These are phyloP conservation scores for Aspergillus flavus DNA, from an alignment of 2,329 filamentous ascomycete species.

Conservation along the genomic window DNA sequence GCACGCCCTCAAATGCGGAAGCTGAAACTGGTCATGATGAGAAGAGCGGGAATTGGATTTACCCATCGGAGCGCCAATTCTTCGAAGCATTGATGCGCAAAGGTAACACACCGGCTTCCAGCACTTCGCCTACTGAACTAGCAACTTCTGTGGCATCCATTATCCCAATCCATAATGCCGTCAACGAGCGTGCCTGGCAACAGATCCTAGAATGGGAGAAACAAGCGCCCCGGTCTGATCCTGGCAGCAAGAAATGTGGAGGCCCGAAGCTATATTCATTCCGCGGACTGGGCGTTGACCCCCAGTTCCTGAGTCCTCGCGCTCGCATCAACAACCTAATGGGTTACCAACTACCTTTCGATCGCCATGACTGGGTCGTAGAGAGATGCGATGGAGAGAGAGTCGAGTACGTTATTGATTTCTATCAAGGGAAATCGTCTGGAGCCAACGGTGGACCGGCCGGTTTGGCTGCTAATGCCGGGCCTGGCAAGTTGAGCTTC, in stretches of 20 bases:
- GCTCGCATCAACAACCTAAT: slow-evolving; percentile 80
- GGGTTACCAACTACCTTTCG: slow-evolving; percentile 91
- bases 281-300: slow-evolving; percentile 61
- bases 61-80: slow-evolving; percentile 96
- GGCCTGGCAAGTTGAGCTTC: slow-evolving; percentile 57
- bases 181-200: slow-evolving; percentile 94
- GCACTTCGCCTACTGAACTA: slow-evolving; percentile 43
- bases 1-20: slow-evolving; percentile 70
- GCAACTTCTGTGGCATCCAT: slow-evolving; percentile 84
- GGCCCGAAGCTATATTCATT: slow-evolving; percentile 86
- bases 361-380: slow-evolving; percentile 96
- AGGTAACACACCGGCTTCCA: slow-evolving; percentile 67
- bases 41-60: slow-evolving; percentile 87
- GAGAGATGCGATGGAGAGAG: slow-evolving; percentile 76
- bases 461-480: slow-evolving; percentile 35
- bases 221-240: slow-evolving; percentile 58
- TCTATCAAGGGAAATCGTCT: slow-evolving; percentile 74
- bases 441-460: slow-evolving; percentile 28
- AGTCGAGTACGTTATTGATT: slow-evolving; percentile 97
- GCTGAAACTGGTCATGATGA: slow-evolving; percentile 72
- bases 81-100: slow-evolving; percentile 97
- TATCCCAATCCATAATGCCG: slow-evolving; percentile 96
- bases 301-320: slow-evolving; percentile 70
- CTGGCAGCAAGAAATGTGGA: slow-evolving; percentile 66
- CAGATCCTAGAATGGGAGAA: slow-evolving; percentile 90